Evolutionary conservation across 2,329 filamentous ascomycete species (phyloP), one percentile per base, ranked within the genome.

Genomic region (Aspergillus fumigatus): DNA sequence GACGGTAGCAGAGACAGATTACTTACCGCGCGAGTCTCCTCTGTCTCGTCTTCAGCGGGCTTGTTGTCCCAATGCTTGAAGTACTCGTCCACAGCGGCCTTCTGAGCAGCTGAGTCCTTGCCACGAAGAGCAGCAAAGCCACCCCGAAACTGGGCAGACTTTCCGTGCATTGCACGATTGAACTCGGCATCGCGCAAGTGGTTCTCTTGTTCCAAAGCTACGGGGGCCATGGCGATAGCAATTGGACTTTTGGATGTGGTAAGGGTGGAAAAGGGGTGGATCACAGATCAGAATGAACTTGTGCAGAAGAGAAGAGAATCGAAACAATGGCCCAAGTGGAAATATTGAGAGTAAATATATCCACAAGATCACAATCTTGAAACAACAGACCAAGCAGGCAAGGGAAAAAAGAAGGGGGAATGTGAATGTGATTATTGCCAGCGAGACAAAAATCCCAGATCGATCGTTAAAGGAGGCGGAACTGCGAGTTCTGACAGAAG

Each of bases 11-110:
- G 2, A n/a, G 25, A 40, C 7, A 2, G 21, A 35, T 3, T 29
- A 14, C 83, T 65, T 77, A 91, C 90, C 76, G 91, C 88, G 70
- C 93, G 86, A 65, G 84, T 87, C 68, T 88, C 90, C 54, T 87
- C 84, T 1, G 93, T 97, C 83, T 99, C 94, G 45, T 87, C 83
- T 61, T 83, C 86, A 49, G 80, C 88, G 48, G 79, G 77, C 78
- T 95, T 92, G 80, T 93, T 88, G 75, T 96, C 91, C 89, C 90
- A 96, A 74, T 96, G 92, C 82, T 95, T 95, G 81, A 96, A 96
- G 79, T 96, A 96, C 74, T 95, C 90, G 70, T 94, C 89, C 27
- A 92, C 84, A 49, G 91, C 91, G 52, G 88, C 87, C 73, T 91
- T 85, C 71, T 95, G 89, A 7, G 91, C 90, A 29, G 80, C 79